Base-by-base conservation (phyloP, 2,329 filamentous ascomycete species). In the Cladobotryum protrusum region DNA sequence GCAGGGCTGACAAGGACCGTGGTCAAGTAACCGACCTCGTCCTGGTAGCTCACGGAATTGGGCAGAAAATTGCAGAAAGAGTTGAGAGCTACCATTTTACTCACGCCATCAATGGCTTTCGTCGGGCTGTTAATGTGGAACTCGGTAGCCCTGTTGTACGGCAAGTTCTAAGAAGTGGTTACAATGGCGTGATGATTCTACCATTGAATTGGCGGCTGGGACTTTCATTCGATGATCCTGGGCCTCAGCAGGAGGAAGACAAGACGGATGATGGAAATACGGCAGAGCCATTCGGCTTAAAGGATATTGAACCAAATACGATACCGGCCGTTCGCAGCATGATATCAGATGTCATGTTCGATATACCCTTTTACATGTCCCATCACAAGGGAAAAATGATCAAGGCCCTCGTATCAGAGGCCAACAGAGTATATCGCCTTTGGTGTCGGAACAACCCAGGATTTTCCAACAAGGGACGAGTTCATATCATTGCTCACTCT, bases 1-100 rank as follows among this genome's bases (percentile, higher is more conserved):
- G 89, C 69, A 68, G 76, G 63, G 72, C 80, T 57, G 75, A 89
- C 64, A 77, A 82, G 63, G 73, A 80, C 39, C 75, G 75, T 24
- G 83, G 83, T 2, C 82, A 83, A 53, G 87, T 95, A 5, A 92
- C 87, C 1, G 93, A 99, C 62, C 74, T 99, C 7, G 81, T 97
- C 2, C 76, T 99, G 4, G 89, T 97, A 9, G 87, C 93, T 40
- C 93, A 99, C 61, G 93, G 93, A 2, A 97, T 99, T 56, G 93
- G 93, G 0, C 93, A 99, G 66, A 97, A 99, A 65, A 78, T 97
- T 45, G 95, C 91, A 0, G 90, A 99, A 64, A 79, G 91, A 12
- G 89, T 97, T 53, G 92, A 97, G 67, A 96, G 89, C 59, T 99
- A 91, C 60, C 89, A 97, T 66, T 99, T 99, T 61, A 99, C 93